These are phyloP conservation scores for Solanum arcanum DNA, from an alignment of 257 asterid species.

Conservation along the genomic window DNA sequence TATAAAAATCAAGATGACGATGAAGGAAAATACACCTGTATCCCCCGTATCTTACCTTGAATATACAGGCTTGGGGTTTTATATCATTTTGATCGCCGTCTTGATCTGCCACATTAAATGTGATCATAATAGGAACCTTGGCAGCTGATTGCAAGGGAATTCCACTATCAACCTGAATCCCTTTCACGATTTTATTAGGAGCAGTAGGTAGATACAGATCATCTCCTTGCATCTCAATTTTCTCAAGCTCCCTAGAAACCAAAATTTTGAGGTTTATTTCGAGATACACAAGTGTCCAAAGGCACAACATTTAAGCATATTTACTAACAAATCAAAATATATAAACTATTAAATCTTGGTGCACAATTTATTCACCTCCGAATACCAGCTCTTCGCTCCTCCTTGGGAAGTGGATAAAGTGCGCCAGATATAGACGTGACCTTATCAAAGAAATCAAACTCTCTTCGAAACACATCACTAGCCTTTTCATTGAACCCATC, in stretches of 20 bases:
- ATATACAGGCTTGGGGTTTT: slow-evolving; percentile 97
- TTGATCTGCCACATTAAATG: slow-evolving; percentile 83
- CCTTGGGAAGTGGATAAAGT: slow-evolving; percentile 88
- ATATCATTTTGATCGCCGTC: slow-evolving; percentile 68
- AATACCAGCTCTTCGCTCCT: slow-evolving; percentile 91
- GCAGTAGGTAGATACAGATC: slow-evolving; percentile 98
- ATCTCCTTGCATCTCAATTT: slow-evolving; percentile 78
- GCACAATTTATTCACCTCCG: slow-evolving; percentile 46
- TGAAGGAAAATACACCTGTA: neutral
- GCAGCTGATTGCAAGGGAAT: slow-evolving; percentile 99
- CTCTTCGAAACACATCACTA: slow-evolving; percentile 62
- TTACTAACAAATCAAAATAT: neutral
- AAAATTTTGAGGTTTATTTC: neutral
- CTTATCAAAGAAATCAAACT: slow-evolving; percentile 95
- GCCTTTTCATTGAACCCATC: slow-evolving; percentile 77
- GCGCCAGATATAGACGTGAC: slow-evolving; percentile 98
- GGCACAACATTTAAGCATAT: neutral
- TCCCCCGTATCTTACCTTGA: slow-evolving; percentile 47
- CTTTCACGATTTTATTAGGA: slow-evolving; percentile 72
- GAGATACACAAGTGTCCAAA: neutral
- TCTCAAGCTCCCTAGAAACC: slow-evolving; percentile 75
- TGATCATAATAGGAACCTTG: slow-evolving; percentile 97
- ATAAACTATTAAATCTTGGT: neutral
- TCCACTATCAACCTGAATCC: slow-evolving; percentile 93
- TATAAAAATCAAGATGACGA: neutral